These are phyloP conservation scores for Saturnispora galanensis DNA, from an alignment of 805 yeast species.

Conservation along the genomic window DNA sequence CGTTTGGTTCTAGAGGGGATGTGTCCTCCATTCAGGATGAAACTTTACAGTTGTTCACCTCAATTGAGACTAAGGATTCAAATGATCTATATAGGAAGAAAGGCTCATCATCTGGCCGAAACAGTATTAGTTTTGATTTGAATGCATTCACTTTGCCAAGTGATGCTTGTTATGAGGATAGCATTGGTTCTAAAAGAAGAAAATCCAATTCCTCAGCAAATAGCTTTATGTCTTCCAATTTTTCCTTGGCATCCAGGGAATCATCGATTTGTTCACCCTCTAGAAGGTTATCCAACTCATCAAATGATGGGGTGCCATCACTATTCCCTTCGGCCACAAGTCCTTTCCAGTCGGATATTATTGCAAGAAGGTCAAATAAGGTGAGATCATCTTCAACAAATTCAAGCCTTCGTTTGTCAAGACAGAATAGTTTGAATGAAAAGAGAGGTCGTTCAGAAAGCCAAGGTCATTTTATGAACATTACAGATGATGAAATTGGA, in stretches of 20 bases:
- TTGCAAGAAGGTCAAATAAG: slow-evolving; percentile 5
- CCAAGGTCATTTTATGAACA: neutral
- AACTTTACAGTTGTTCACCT: slow-evolving; percentile 19
- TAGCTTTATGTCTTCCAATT: slow-evolving; percentile 20
- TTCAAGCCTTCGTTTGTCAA: slow-evolving; percentile 11
- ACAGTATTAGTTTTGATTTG: slow-evolving; percentile 18
- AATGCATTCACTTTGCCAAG: slow-evolving; percentile 23
- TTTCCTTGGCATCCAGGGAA: slow-evolving; percentile 18
- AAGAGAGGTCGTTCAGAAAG: slow-evolving; percentile 1
- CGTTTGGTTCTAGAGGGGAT: slow-evolving; percentile 11
- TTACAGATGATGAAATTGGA: slow-evolving; percentile 1
- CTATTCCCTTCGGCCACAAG: slow-evolving; percentile 23
- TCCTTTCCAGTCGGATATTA: slow-evolving; percentile 10
- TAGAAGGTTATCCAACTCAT: slow-evolving; percentile 21
- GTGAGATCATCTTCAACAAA: slow-evolving; percentile 13
- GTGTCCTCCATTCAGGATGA: slow-evolving; percentile 12
- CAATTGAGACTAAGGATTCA: slow-evolving; percentile 5
- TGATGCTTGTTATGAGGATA: slow-evolving; percentile 12
- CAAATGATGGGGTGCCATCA: slow-evolving; percentile 19
- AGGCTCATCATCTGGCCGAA: neutral
- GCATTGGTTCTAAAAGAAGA: slow-evolving; percentile 14
- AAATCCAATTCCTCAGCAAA: slow-evolving; percentile 22
- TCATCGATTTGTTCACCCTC: slow-evolving; percentile 21
- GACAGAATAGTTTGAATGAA: slow-evolving; percentile 3
- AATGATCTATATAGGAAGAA: slow-evolving; percentile 18